Base-by-base conservation (phyloP, 2,329 filamentous ascomycete species). In the Ophiostoma novo-ulmi region DNA sequence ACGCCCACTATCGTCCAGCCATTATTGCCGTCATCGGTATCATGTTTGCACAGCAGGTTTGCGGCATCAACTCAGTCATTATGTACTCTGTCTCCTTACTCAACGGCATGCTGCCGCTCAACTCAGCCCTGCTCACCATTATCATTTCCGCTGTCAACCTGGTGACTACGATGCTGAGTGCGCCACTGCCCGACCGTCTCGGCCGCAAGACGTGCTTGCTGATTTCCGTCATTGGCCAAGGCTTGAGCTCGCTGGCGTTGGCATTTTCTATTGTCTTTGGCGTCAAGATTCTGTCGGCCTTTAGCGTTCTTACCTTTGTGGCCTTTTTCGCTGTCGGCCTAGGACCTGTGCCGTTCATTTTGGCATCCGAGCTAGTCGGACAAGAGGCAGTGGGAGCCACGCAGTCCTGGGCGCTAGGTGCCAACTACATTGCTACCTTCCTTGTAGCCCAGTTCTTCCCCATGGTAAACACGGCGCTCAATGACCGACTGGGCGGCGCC, bases 11-110 rank as follows among this genome's bases (percentile, higher is more conserved):
- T 76, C 86, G 89, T 3, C 89, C 88, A 0, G 91, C 91, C 69
- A 89, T 96, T 70, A 84, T 95, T 72, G 93, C 94, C 5, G 92
- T 97, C 3, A 86, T 97, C 14, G 93, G 92, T 0, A 89, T 97
- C 75, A 97, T 98, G 94, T 85, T 94, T 71, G 90, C 92, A 0
- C 95, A 98, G 78, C 95, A 99, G 79, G 84, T 97, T 52, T 94
- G 91, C 71, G 94, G 93, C 66, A 94, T 98, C 81, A 98, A 99
- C 85, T 94, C 91, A 71, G 94, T 98, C 77, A 91, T 98, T 80
- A 97, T 99, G 94, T 99, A 99, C 80, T 97, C 94, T 1, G 95
- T 98, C 6, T 93, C 92, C 0, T 88, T 99, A 0, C 86, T 99
- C 17, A 88, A 91, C 41, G 88, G 89, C 73, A 85, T 98, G 1